Evolutionary conservation across 192 early-diverging fungal genomes (phyloP).

Genomic region (Backusella liffmaniae): DNA sequence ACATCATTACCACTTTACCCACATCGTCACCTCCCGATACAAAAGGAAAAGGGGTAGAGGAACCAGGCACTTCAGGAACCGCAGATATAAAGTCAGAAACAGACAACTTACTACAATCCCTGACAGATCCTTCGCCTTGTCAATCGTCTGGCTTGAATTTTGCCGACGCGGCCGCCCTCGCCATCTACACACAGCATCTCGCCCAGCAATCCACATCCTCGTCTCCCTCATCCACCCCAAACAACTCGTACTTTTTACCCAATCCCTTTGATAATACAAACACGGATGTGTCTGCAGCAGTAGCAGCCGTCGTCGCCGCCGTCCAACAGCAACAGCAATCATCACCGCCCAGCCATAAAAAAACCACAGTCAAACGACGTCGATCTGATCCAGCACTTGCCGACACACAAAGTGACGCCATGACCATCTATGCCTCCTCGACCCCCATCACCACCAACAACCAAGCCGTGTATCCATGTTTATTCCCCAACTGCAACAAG

Average conservation of each 20-base stretch:
- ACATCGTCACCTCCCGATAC: not conserved
- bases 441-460: slow-evolving; percentile 30
- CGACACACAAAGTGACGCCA: slow-evolving; percentile 25
- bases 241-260: not conserved
- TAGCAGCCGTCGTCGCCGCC: slow-evolving; percentile 17
- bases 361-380: slow-evolving; percentile 8
- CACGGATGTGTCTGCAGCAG: slow-evolving; percentile 13
- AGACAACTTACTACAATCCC: not conserved
- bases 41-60: not conserved
- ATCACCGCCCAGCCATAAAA: not conserved
- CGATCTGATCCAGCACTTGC: slow-evolving; percentile 19
- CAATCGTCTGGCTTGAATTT: slow-evolving; percentile 15
- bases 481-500: slow-evolving; percentile 77
- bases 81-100: not conserved
- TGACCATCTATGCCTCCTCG: slow-evolving; percentile 33
- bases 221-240: not conserved
- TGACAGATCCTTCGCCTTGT: not conserved
- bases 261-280: slow-evolving; percentile 23
- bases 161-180: slow-evolving; percentile 28
- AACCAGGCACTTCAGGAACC: not conserved
- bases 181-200: slow-evolving; percentile 31
- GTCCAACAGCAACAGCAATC: slow-evolving; percentile 8
- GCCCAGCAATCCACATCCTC: slow-evolving; percentile 3
- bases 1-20: not conserved
- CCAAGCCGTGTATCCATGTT: slow-evolving; percentile 47